Percentiles rank a stretch among this genome's conserved stretches.
phyloP scores from a whole-genome alignment of 2,329 filamentous ascomycete genomes.

The Zalaria sp. region DNA sequence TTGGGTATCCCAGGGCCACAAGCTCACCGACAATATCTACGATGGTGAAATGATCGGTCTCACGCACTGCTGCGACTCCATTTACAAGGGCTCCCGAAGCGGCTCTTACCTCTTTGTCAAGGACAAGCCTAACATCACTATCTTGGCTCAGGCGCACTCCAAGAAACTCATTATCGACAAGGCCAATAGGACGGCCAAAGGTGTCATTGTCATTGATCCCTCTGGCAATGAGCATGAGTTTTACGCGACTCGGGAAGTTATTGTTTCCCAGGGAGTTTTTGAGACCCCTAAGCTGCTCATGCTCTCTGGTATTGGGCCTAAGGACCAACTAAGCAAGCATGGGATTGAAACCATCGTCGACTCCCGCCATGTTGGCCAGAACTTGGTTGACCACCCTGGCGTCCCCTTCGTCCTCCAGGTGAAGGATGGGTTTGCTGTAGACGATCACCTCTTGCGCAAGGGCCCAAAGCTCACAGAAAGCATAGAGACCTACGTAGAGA shows the following conservation, averaged over 20 bases:
- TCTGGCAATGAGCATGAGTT: neutral
- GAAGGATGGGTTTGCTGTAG: slow-evolving; percentile 25
- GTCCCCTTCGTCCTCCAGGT: slow-evolving; percentile 11
- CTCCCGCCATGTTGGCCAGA: slow-evolving; percentile 12
- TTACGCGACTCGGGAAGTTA: slow-evolving; percentile 32
- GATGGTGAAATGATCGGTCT: slow-evolving; percentile 5
- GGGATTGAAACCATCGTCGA: slow-evolving; percentile 9
- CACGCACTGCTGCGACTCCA: slow-evolving; percentile 3
- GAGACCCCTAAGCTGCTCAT: slow-evolving; percentile 41
- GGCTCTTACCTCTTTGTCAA: slow-evolving; percentile 2
- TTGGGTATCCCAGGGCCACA: slow-evolving; percentile 1
- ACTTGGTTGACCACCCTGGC: slow-evolving; percentile 15
- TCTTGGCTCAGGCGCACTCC: slow-evolving; percentile 1
- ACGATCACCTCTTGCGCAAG: slow-evolving; percentile 23
- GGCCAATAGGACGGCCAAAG: neutral
- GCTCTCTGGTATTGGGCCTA: slow-evolving; percentile 35
- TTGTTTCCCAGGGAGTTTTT: slow-evolving; percentile 37
- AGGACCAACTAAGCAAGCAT: slow-evolving; percentile 23
- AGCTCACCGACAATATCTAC: slow-evolving; percentile 4
- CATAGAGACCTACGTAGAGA: slow-evolving; percentile 6
- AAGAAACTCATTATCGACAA: slow-evolving; percentile 2
- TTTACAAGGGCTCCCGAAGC: slow-evolving; percentile 3
- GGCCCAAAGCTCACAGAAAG: slow-evolving; percentile 16
- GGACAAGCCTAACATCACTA: slow-evolving; percentile 7
- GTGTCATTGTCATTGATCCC: neutral